Percentiles rank a stretch among this genome's conserved stretches.
Conservation (phyloP, 129 eudicot species). For the Artemisia annua region DNA sequence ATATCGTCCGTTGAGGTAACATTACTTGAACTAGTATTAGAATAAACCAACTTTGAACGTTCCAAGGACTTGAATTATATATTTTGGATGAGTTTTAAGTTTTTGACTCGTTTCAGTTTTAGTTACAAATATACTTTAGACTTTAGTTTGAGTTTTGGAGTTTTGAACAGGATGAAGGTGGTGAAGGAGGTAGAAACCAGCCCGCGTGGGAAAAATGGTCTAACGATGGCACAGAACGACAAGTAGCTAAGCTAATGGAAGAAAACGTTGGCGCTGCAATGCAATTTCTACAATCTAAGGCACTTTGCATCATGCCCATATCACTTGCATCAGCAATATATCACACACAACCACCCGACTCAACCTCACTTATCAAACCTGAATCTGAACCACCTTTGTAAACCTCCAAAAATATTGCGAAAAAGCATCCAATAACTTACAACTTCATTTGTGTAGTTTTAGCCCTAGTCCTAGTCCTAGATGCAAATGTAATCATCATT, state of each 20-base stretch:
- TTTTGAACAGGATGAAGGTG: constrained; percentile 62
- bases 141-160: background rate
- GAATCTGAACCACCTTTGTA: constrained; percentile 67
- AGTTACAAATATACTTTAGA: background rate
- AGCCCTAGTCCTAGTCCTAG: constrained; percentile 23
- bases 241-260: constrained; percentile 95
- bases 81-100: too few species aligned
- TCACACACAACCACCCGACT: constrained; percentile 82
- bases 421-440: constrained; percentile 13
- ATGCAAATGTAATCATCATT: constrained; percentile 17
- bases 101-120: too few species aligned
- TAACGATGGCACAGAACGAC: constrained; percentile 90
- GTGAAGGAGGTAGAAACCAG: constrained; percentile 76
- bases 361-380: constrained; percentile 63
- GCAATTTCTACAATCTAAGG: constrained; percentile 97
- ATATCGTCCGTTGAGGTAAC: constrained; percentile 84
- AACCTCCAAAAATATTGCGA: constrained; percentile 13
- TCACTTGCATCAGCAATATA: constrained; percentile 94
- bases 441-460: constrained; percentile 15
- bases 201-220: constrained; percentile 99
- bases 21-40: too few species aligned
- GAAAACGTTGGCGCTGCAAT: constrained; percentile 96
- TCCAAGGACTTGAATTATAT: too few species aligned
- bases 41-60: too few species aligned
- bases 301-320: constrained; percentile 95